Evolutionary conservation across 192 early-diverging fungal genomes (phyloP).

Genomic region (Rhizophlyctis rosea): DNA sequence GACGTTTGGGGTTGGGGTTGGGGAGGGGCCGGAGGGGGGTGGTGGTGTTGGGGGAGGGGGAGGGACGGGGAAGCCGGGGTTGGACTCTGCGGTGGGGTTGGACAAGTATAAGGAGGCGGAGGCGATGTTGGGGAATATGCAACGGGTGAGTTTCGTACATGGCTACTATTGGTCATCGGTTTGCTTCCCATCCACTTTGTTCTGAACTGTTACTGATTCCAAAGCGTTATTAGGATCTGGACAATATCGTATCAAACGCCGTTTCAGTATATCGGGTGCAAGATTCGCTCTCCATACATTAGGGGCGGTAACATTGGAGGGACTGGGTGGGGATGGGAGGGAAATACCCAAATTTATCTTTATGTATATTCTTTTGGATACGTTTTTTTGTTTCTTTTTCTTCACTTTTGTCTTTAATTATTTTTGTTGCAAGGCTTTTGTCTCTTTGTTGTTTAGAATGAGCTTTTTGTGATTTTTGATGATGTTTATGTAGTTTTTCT

Average conservation of each 20-base stretch:
- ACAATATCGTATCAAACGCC: constrained; percentile 9
- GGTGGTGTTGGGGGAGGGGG: background rate
- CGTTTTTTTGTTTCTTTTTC: background rate
- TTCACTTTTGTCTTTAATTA: background rate
- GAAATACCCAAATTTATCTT: background rate
- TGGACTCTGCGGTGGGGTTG: constrained; percentile 15
- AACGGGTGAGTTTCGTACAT: constrained; percentile 27
- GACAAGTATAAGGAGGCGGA: constrained; percentile 32
- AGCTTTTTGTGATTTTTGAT: background rate
- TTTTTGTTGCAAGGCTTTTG: background rate
- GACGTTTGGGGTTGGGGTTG: background rate
- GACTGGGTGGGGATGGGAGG: no score
- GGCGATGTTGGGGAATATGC: constrained; percentile 27
- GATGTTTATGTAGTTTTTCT: background rate
- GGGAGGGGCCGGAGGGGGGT: background rate
- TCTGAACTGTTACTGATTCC: constrained; percentile 4
- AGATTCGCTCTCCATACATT: constrained; percentile 1
- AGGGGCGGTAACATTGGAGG: background rate
- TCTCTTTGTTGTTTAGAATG: background rate
- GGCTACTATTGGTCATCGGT: background rate
- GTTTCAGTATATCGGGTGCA: constrained; percentile 8
- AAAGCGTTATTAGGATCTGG: constrained; percentile 8
- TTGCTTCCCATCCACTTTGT: constrained; percentile 1
- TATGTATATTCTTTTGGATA: background rate
- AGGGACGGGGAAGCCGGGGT: background rate